phyloP scores from a whole-genome alignment of 2,329 filamentous ascomycete species.

The Simplicillium aogashimaense region DNA sequence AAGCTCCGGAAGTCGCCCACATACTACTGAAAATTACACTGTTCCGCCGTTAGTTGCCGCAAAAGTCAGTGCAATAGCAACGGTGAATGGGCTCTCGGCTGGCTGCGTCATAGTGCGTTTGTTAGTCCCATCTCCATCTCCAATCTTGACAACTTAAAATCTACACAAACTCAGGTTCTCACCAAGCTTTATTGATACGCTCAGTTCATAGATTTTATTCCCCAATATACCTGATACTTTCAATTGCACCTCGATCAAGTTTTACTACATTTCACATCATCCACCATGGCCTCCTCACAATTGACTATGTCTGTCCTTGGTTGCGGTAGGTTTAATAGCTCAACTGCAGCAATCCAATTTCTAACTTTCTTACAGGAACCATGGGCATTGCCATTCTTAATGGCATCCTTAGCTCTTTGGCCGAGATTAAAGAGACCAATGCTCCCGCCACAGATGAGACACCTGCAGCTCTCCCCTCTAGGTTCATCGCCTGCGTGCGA shows the following conservation, averaged over 20 bases:
- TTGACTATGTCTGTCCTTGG: conserved; percentile 68
- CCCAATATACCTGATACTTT: background rate
- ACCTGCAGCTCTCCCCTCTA: conserved; percentile 53
- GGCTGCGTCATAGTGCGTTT: background rate
- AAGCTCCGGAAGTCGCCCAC: conserved; percentile 4
- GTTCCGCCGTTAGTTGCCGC: background rate
- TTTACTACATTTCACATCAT: background rate
- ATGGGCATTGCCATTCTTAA: conserved; percentile 80
- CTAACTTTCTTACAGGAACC: conserved; percentile 44
- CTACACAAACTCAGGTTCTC: too few species aligned
- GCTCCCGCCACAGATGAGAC: conserved; percentile 35
- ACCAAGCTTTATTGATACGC: background rate
- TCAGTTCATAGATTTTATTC: conserved; percentile 1
- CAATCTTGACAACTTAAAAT: too few species aligned
- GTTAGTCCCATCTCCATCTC: too few species aligned
- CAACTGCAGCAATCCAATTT: background rate
- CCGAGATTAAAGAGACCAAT: conserved; percentile 36
- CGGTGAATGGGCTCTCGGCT: background rate
- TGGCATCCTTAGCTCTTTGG: conserved; percentile 66
- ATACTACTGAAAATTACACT: background rate
- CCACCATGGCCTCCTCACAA: conserved; percentile 23
- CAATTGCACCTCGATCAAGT: too few species aligned
- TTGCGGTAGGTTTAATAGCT: conserved; percentile 50
- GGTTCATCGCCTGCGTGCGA: conserved; percentile 74
- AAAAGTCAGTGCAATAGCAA: too few species aligned